These are phyloP conservation scores for Ceratocystis albifundus DNA, from an alignment of 2,329 filamentous ascomycete species.

Conservation along the genomic window DNA sequence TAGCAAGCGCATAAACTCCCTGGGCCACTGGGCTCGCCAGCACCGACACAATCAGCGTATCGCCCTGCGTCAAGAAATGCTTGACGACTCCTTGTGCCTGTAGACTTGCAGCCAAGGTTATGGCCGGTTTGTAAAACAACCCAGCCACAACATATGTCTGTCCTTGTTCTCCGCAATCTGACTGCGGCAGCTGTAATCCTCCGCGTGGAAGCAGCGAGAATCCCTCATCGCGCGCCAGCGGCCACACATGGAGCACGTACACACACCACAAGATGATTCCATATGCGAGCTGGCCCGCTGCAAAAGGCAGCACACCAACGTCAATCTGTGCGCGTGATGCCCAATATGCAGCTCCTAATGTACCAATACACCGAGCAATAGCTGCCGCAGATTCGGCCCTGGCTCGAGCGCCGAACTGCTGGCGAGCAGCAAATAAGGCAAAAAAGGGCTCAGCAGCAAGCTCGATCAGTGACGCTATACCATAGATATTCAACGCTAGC, in stretches of 20 bases:
- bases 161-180: conserved; percentile 13
- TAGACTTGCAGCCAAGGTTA: conserved; percentile 66
- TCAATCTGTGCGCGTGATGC: conserved; percentile 41
- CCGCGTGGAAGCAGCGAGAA: conserved; percentile 55
- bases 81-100: conserved; percentile 84
- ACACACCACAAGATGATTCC: conserved; percentile 55
- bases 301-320: conserved; percentile 75
- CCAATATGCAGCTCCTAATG: conserved; percentile 59
- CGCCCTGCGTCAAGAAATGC: conserved; percentile 86
- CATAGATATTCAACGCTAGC: conserved; percentile 43
- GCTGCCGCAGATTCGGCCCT: conserved; percentile 74
- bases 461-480: conserved; percentile 53
- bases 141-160: conserved; percentile 36
- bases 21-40: conserved; percentile 70
- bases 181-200: background rate
- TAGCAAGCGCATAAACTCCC: conserved; percentile 83
- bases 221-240: conserved; percentile 42
- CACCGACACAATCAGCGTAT: conserved; percentile 73
- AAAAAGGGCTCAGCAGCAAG: conserved; percentile 81
- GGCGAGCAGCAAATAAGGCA: conserved; percentile 69
- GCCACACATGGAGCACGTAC: conserved; percentile 53
- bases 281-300: conserved; percentile 72
- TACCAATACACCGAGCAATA: conserved; percentile 61
- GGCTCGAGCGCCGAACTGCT: conserved; percentile 70
- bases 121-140: conserved; percentile 57